Evolutionary conservation across 345 rosid species (phyloP).

Genomic region (Draba incana): DNA sequence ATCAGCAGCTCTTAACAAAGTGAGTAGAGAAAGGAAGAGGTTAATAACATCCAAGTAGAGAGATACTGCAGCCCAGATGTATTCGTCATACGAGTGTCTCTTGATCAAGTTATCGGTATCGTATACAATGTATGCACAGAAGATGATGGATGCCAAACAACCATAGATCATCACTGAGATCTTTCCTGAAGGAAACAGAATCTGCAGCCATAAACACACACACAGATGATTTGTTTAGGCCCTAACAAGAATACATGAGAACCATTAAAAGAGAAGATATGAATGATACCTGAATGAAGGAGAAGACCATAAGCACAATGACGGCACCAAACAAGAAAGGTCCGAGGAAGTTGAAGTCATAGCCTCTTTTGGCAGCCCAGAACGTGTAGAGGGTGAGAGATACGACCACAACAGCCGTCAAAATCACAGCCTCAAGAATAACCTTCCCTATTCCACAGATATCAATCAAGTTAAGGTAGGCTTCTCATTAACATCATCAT

Average conservation of each 20-base stretch:
- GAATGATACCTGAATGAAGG: slow-evolving; percentile 66
- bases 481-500: no score
- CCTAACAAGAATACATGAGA: not conserved
- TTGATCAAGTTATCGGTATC: slow-evolving; percentile 92
- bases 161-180: slow-evolving; percentile 82
- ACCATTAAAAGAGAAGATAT: not conserved
- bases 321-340: slow-evolving; percentile 88
- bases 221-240: not conserved
- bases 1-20: slow-evolving; percentile 38
- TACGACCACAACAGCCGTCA: slow-evolving; percentile 73
- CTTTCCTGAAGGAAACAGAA: slow-evolving; percentile 75
- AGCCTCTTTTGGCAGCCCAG: slow-evolving; percentile 93
- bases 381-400: slow-evolving; percentile 87
- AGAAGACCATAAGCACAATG: slow-evolving; percentile 64
- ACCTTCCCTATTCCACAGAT: slow-evolving; percentile 59
- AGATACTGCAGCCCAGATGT: slow-evolving; percentile 67
- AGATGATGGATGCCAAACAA: slow-evolving; percentile 71
- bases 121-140: slow-evolving; percentile 80
- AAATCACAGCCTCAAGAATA: slow-evolving; percentile 74
- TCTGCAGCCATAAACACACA: slow-evolving; percentile 49
- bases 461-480: not conserved
- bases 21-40: slow-evolving; percentile 62
- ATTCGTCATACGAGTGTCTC: slow-evolving; percentile 71
- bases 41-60: slow-evolving; percentile 70
- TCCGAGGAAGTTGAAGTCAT: slow-evolving; percentile 87